These are phyloP conservation scores for Venturiaceae sp. DNA, from an alignment of 2,329 filamentous ascomycete species.

Conservation along the genomic window DNA sequence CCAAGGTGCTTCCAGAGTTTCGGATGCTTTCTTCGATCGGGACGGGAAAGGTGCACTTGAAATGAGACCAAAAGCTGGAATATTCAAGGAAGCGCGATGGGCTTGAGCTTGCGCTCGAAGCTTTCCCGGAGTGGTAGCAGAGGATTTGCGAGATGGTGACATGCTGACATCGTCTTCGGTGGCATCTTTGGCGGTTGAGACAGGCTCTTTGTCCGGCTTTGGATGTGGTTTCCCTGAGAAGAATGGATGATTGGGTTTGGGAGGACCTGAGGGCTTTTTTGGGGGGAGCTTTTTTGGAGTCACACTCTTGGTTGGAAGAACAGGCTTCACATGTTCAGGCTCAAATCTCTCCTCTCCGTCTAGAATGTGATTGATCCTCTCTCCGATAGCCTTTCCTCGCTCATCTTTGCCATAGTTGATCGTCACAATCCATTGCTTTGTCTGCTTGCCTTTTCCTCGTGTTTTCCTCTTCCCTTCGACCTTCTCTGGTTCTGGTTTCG, in stretches of 20 bases:
- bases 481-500: neutral
- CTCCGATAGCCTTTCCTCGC: neutral
- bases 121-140: slow-evolving; percentile 37
- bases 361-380: neutral
- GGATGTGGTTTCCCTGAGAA: slow-evolving; percentile 43
- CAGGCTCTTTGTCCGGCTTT: neutral
- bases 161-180: neutral
- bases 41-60: neutral
- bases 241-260: slow-evolving; percentile 53
- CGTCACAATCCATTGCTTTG: slow-evolving; percentile 10
- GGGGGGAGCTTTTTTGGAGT: neutral
- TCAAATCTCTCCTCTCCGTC: neutral
- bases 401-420: neutral
- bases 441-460: slow-evolving; percentile 15
- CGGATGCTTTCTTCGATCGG: neutral
- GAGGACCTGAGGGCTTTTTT: slow-evolving; percentile 5
- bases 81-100: neutral
- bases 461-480: slow-evolving; percentile 41
- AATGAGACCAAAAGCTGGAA: neutral
- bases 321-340: neutral
- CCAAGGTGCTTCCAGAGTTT: slow-evolving; percentile 41
- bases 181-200: neutral
- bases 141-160: slow-evolving; percentile 12
- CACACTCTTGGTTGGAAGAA: neutral
- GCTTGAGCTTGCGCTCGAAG: slow-evolving; percentile 23